A percentile compares a stretch with the other conserved stretches of the same genome.
Evolutionary conservation across 2,329 filamentous ascomycete genomes (phyloP).

Genomic region (Bretziella fagacearum): DNA sequence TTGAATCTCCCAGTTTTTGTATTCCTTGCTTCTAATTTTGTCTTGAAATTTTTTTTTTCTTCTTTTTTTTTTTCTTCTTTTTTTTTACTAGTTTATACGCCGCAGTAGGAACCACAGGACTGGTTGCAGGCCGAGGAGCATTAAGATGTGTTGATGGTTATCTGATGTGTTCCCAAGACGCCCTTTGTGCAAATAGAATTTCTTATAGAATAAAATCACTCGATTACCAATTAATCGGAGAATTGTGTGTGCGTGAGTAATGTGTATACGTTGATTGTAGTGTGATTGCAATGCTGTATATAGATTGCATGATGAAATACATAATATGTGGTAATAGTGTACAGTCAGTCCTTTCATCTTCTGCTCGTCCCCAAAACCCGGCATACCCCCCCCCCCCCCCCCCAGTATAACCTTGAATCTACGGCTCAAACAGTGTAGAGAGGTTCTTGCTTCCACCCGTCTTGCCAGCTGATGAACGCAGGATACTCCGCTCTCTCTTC

Average conservation of each 20-base stretch:
- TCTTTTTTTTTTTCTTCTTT: slow-evolving; percentile 3
- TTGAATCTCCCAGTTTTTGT: no score
- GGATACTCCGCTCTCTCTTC: slow-evolving; percentile 29
- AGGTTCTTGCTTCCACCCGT: slow-evolving; percentile 13
- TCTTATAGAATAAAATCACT: neutral
- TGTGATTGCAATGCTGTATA: neutral
- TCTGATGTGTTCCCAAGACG: neutral
- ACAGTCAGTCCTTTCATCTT: neutral
- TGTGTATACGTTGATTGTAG: neutral
- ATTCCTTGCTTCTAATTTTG: no score
- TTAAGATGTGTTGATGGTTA: neutral
- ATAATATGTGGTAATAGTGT: neutral
- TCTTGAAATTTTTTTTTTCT: neutral
- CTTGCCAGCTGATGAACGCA: slow-evolving; percentile 19
- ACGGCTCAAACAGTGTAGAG: slow-evolving; percentile 16
- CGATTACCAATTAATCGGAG: neutral
- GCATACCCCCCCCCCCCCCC: neutral
- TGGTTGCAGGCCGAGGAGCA: neutral
- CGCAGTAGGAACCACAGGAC: slow-evolving; percentile 6
- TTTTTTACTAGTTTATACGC: neutral
- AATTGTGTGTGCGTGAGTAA: no score
- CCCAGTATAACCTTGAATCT: neutral
- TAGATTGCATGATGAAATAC: neutral
- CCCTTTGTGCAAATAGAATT: neutral
- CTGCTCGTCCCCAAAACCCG: neutral